A percentile compares a stretch with the other conserved stretches of the same genome.
Evolutionary conservation across 306 rosid genomes (phyloP).

Genomic region (Gastrolobium bilobum): DNA sequence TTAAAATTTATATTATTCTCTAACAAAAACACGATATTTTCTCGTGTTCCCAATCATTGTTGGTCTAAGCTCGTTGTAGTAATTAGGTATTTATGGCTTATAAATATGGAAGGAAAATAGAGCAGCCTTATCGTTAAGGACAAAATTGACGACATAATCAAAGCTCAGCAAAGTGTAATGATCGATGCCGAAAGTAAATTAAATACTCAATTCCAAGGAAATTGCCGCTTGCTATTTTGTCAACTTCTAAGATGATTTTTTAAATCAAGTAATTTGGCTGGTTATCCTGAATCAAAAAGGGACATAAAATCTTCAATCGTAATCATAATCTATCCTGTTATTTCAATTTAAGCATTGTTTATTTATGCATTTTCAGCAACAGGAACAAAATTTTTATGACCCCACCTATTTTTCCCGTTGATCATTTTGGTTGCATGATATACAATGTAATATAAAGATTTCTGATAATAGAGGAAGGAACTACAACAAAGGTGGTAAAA

Average conservation of each 20-base stretch:
- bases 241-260: slow-evolving; percentile 26
- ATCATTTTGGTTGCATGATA: background rate
- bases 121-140: background rate
- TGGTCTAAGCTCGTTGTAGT: slow-evolving; percentile 41
- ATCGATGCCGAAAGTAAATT: slow-evolving; percentile 33
- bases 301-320: slow-evolving; percentile 24
- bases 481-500: background rate
- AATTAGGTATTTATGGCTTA: background rate
- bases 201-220: slow-evolving; percentile 9
- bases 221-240: slow-evolving; percentile 35
- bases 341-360: background rate
- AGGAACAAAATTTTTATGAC: no score
- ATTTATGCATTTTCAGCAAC: background rate
- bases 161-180: slow-evolving; percentile 27
- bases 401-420: background rate
- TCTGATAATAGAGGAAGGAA: background rate
- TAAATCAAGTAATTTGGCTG: background rate
- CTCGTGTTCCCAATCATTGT: background rate
- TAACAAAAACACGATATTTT: background rate
- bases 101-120: background rate
- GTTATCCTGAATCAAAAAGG: slow-evolving; percentile 19
- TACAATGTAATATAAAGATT: background rate
- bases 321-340: background rate
- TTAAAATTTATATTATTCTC: no score
- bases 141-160: slow-evolving; percentile 4